Percentiles rank a stretch among this genome's conserved stretches.
These are phyloP conservation scores for Danielia oregonensis DNA, from an alignment of 805 yeast genomes.

Conservation along the genomic window DNA sequence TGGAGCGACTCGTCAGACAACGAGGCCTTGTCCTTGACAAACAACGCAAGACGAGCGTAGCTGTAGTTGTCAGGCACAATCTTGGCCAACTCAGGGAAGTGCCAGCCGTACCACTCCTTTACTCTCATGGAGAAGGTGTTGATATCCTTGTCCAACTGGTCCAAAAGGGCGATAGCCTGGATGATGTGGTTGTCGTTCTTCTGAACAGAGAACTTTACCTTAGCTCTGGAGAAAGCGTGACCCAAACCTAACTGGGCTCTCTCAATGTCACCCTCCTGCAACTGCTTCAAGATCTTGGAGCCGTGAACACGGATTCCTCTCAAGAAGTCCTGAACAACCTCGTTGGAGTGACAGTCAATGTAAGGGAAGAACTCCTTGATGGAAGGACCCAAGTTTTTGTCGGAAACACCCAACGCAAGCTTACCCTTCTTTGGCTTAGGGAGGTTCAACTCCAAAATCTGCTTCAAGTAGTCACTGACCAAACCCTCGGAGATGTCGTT, in stretches of 20 bases:
- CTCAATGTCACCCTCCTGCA: conserved; percentile 93
- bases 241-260: conserved; percentile 98
- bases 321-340: conserved; percentile 88
- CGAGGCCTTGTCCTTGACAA: conserved; percentile 83
- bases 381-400: conserved; percentile 93
- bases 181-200: conserved; percentile 98
- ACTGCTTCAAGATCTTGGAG: conserved; percentile 80
- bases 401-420: conserved; percentile 82
- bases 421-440: conserved; percentile 74
- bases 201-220: conserved; percentile 97
- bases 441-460: conserved; percentile 83
- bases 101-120: conserved; percentile 99
- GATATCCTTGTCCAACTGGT: conserved; percentile 96
- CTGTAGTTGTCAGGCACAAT: conserved; percentile 85
- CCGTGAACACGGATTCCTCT: conserved; percentile 95
- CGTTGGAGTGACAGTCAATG: conserved; percentile 87
- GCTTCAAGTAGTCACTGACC: conserved; percentile 87
- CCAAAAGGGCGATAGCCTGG: conserved; percentile 96
- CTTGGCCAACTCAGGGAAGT: conserved; percentile 94
- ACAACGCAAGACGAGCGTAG: conserved; percentile 77
- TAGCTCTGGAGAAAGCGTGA: conserved; percentile 98
- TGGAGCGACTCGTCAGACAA: conserved; percentile 91
- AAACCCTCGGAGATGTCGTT: conserved; percentile 97
- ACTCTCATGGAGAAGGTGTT: conserved; percentile 97
- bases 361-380: conserved; percentile 87